Percentiles rank a stretch among this genome's conserved stretches.
These are phyloP conservation scores for Diutina sp. DNA, from an alignment of 1,139 yeast species.

Conservation along the genomic window DNA sequence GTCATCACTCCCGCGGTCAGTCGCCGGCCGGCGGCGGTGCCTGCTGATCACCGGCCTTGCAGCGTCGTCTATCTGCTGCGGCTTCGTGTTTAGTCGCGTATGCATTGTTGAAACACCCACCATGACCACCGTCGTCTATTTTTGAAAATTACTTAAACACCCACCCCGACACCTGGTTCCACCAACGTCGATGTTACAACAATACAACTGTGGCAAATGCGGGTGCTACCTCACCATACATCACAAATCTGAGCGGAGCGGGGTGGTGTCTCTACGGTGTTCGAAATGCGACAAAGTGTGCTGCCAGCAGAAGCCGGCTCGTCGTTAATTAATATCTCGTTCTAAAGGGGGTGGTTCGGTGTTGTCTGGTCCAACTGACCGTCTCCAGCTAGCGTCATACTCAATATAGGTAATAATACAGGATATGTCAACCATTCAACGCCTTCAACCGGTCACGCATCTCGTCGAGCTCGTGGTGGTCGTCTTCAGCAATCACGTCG, in stretches of 20 bases:
- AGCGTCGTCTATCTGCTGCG: background rate
- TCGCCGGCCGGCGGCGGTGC: background rate
- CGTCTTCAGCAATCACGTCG: slow-evolving; percentile 27
- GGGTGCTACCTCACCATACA: background rate
- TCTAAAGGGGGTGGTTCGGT: no score
- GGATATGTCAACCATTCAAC: slow-evolving; percentile 12
- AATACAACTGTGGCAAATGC: background rate
- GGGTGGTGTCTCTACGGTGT: background rate
- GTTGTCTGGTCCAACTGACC: background rate
- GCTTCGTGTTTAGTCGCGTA: no score
- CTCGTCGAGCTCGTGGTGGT: slow-evolving; percentile 64
- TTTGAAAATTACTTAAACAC: background rate
- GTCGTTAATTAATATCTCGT: background rate
- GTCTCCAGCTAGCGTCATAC: background rate
- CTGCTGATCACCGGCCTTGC: background rate
- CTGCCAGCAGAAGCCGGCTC: background rate
- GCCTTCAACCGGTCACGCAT: slow-evolving; percentile 88
- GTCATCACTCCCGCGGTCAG: background rate
- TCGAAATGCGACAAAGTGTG: background rate
- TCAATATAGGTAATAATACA: background rate
- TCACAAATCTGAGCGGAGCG: background rate
- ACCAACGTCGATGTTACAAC: background rate
- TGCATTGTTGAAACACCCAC: no score
- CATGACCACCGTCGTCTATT: no score
- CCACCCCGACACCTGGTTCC: background rate